phyloP scores from a whole-genome alignment of 2,329 filamentous ascomycete genomes.

The Paracoccidioides lutzii region DNA sequence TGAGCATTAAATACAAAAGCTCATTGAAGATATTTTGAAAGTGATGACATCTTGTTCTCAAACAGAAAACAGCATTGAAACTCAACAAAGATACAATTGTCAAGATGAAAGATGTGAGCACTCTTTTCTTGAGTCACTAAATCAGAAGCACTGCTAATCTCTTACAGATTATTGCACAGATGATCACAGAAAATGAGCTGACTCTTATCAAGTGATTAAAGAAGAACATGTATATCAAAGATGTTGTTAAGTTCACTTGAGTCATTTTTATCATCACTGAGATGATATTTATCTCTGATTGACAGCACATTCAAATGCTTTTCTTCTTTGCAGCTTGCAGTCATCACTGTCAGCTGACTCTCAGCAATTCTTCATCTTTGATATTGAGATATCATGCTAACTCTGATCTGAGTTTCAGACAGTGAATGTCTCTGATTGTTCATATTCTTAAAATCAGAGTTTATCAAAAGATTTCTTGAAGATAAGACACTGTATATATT shows the following conservation, averaged over 20 bases:
- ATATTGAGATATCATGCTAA: constrained; percentile 17
- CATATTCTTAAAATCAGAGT: constrained; percentile 16
- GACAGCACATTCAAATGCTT: constrained; percentile 16
- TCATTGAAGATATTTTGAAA: constrained; percentile 15
- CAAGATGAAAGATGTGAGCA: constrained; percentile 7
- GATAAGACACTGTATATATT: constrained; percentile 11
- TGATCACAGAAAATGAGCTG: constrained; percentile 13
- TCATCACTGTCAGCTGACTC: constrained; percentile 15
- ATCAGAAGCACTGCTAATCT: not conserved
- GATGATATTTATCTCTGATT: constrained; percentile 20
- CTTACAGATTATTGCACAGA: not conserved
- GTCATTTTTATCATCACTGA: constrained; percentile 20
- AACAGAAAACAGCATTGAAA: constrained; percentile 7
- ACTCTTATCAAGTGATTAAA: constrained; percentile 13
- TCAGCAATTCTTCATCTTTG: constrained; percentile 14
- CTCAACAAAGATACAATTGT: constrained; percentile 10
- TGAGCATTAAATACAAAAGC: constrained; percentile 11
- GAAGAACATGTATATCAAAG: constrained; percentile 21
- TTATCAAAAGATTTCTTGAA: constrained; percentile 17
- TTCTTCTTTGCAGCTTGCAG: constrained; percentile 19
- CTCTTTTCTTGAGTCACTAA: not conserved
- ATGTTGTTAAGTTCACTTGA: constrained; percentile 20
- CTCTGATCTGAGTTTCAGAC: constrained; percentile 18
- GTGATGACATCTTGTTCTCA: constrained; percentile 13
- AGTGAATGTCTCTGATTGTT: constrained; percentile 11